A percentile compares a stretch with the other conserved stretches of the same genome.
Conservation (phyloP, 2,329 filamentous ascomycete species). For the Emergomyces orientalis region DNA sequence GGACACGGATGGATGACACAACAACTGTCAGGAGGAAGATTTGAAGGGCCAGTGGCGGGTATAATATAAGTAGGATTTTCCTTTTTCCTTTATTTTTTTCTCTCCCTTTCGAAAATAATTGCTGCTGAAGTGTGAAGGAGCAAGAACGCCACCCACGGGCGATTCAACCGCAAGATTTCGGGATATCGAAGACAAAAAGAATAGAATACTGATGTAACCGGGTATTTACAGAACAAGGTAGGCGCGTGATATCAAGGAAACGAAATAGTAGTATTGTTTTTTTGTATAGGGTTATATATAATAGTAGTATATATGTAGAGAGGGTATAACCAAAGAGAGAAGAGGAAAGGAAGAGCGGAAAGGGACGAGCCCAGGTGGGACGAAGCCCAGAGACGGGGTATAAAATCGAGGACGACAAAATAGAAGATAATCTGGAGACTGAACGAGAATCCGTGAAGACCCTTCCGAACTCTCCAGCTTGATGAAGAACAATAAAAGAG, state of each 20-base stretch:
- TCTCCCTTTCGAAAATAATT: too few species aligned
- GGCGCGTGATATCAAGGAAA: background rate
- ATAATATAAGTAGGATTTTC: background rate
- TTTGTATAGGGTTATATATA: background rate
- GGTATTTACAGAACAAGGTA: background rate
- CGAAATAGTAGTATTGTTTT: background rate
- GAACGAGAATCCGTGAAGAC: conserved; percentile 1
- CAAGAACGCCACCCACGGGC: background rate
- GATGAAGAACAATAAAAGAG: conserved; percentile 7
- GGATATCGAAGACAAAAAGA: background rate
- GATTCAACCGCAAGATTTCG: conserved; percentile 1
- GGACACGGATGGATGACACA: background rate
- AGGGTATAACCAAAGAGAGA: conserved; percentile 14
- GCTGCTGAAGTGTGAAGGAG: background rate
- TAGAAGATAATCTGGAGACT: conserved; percentile 11
- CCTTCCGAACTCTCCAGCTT: conserved; percentile 10
- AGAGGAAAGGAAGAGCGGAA: conserved; percentile 10
- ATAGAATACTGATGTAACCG: background rate
- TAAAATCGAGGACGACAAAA: conserved; percentile 15
- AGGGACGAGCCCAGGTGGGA: conserved; percentile 17
- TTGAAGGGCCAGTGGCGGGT: too few species aligned
- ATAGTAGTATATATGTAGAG: background rate
- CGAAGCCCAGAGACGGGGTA: conserved; percentile 14
- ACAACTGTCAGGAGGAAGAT: conserved; percentile 3
- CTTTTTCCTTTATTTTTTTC: background rate